Evolutionary conservation across 2,329 filamentous ascomycete species (phyloP).

Genomic region (Neonectria faginata): DNA sequence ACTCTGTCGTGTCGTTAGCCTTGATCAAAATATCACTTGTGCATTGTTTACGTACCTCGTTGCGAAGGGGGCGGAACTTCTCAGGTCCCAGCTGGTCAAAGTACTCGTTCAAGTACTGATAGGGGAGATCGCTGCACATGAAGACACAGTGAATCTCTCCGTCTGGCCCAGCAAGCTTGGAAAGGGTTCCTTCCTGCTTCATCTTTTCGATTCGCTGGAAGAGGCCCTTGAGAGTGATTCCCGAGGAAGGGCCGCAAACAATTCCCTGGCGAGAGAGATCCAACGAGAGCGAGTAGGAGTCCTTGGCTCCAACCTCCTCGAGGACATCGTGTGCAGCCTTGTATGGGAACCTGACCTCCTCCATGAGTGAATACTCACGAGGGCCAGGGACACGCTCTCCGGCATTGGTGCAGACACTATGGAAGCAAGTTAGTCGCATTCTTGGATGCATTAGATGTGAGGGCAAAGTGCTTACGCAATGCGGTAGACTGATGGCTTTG

Average conservation of each 20-base stretch:
- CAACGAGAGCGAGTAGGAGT: constrained; percentile 66
- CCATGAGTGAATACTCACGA: constrained; percentile 62
- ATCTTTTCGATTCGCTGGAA: constrained; percentile 61
- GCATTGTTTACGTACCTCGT: constrained; percentile 48
- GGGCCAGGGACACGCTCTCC: constrained; percentile 71
- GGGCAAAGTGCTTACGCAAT: constrained; percentile 46
- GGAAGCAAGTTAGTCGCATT: constrained; percentile 20
- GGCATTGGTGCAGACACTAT: constrained; percentile 66
- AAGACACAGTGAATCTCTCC: constrained; percentile 67
- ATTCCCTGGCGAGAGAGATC: constrained; percentile 67
- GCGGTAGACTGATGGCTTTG: constrained; percentile 60
- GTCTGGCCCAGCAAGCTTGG: constrained; percentile 57
- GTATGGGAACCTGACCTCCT: constrained; percentile 69
- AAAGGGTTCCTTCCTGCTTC: constrained; percentile 59
- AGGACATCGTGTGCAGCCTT: constrained; percentile 63
- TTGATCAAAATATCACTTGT: fast-evolving
- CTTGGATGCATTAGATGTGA: neutral
- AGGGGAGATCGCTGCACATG: constrained; percentile 71
- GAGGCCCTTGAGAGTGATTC: constrained; percentile 66
- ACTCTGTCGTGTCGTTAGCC: constrained; percentile 50
- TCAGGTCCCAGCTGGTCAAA: constrained; percentile 64
- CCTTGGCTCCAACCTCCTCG: constrained; percentile 65
- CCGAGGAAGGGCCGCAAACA: constrained; percentile 71
- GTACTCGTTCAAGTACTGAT: constrained; percentile 71
- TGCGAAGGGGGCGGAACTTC: constrained; percentile 61